Percentiles rank a stretch among this genome's conserved stretches.
phyloP scores from a whole-genome alignment of 148 eudicot species.

The Vaccinium myrtillus region DNA sequence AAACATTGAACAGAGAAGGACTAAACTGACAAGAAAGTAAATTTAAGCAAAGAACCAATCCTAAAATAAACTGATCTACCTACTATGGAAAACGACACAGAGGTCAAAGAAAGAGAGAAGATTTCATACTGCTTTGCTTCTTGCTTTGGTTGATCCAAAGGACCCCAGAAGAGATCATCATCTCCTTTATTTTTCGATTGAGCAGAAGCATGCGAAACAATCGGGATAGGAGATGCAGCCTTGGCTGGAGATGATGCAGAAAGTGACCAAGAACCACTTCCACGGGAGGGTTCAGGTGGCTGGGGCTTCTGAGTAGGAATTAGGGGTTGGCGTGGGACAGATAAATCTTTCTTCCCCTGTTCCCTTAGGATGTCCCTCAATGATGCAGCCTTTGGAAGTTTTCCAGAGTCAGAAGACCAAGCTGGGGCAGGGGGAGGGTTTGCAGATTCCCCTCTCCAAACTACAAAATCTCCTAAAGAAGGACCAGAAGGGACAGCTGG shows the following conservation, averaged over 20 bases:
- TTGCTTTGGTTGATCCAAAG: conserved; percentile 73
- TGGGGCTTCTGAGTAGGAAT: conserved; percentile 50
- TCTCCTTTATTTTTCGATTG: conserved; percentile 68
- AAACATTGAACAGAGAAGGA: not conserved
- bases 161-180: conserved; percentile 98
- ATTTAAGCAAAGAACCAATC: not conserved
- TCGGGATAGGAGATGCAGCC: conserved; percentile 53
- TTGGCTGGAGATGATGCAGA: conserved; percentile 55
- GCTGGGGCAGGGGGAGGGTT: conserved; percentile 72
- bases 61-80: not conserved
- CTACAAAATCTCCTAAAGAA: conserved; percentile 88
- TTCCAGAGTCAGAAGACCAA: conserved; percentile 83
- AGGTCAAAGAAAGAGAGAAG: conserved; percentile 17
- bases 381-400: conserved; percentile 58
- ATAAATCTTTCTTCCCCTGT: conserved; percentile 54
- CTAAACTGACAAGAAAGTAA: not conserved
- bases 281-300: conserved; percentile 45
- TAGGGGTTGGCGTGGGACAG: conserved; percentile 35
- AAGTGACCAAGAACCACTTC: conserved; percentile 44
- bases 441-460: conserved; percentile 80
- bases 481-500: conserved; percentile 83
- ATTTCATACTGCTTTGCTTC: conserved; percentile 64
- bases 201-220: conserved; percentile 38
- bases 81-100: not conserved
- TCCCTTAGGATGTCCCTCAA: conserved; percentile 82